Evolutionary conservation across 257 asterid species (phyloP).

Genomic region (Jasminum sambac): DNA sequence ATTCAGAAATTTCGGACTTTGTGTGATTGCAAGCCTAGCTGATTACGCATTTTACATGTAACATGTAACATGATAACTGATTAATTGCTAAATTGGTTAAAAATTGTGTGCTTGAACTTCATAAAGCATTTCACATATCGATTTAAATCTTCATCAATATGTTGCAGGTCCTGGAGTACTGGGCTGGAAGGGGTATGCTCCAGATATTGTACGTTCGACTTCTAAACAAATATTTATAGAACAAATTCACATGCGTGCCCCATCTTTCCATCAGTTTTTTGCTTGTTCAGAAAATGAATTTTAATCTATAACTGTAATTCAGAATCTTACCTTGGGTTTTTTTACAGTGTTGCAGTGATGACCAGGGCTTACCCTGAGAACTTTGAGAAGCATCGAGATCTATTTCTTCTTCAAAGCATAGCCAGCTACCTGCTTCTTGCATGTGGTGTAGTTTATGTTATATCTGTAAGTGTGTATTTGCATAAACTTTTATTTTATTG

Average conservation of each 20-base stretch:
- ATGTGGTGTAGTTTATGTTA: constrained; percentile 70
- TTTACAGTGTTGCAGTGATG: constrained; percentile 93
- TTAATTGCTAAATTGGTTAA: neutral
- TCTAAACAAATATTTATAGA: constrained; percentile 8
- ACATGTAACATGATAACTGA: neutral
- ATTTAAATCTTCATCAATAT: constrained; percentile 22
- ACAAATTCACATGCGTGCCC: constrained; percentile 2
- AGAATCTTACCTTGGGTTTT: constrained; percentile 2
- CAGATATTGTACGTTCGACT: constrained; percentile 83
- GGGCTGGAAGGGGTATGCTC: constrained; percentile 99
- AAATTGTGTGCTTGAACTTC: constrained; percentile 6
- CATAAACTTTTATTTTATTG: too few relatives aligned
- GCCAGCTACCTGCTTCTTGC: constrained; percentile 82
- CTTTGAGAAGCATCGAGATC: constrained; percentile 49
- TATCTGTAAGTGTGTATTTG: constrained; percentile 57
- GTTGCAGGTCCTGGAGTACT: constrained; percentile 82
- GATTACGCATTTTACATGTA: neutral
- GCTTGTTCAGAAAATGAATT: constrained; percentile 13
- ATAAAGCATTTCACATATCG: constrained; percentile 12
- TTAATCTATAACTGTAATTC: constrained; percentile 12
- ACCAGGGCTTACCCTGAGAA: constrained; percentile 92
- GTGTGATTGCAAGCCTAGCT: neutral
- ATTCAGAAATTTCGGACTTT: neutral
- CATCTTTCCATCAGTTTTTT: neutral
- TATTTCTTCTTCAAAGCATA: constrained; percentile 80